These are phyloP conservation scores for Salix caprea DNA, from an alignment of 345 rosid species.

Conservation along the genomic window DNA sequence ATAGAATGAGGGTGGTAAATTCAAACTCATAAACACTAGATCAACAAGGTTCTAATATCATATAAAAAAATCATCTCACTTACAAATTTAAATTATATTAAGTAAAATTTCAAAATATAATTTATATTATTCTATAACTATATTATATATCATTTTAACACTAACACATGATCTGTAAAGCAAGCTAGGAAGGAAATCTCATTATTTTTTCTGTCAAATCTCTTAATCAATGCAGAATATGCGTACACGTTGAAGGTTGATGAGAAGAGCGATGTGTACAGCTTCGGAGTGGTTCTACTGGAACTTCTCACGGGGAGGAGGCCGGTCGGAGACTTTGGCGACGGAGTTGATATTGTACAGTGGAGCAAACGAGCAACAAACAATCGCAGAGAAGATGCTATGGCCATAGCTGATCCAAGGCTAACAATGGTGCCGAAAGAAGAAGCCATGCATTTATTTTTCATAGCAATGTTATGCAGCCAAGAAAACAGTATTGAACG, in stretches of 20 bases:
- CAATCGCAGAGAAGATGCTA: slow-evolving; percentile 55
- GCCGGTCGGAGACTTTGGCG: slow-evolving; percentile 82
- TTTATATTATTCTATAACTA: too few species aligned
- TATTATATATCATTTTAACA: too few species aligned
- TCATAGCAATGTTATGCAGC: slow-evolving; percentile 77
- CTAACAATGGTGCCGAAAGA: slow-evolving; percentile 46
- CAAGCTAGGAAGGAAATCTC: too few species aligned
- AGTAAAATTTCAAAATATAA: too few species aligned
- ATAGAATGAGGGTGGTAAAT: too few species aligned
- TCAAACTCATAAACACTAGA: too few species aligned
- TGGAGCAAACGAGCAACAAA: slow-evolving; percentile 66
- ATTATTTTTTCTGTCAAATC: background rate
- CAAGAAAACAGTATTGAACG: slow-evolving; percentile 91
- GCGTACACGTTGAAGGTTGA: slow-evolving; percentile 82
- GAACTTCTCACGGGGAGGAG: slow-evolving; percentile 74
- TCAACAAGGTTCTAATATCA: too few species aligned
- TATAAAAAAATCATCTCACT: too few species aligned
- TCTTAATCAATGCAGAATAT: slow-evolving; percentile 44
- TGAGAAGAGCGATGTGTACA: slow-evolving; percentile 92
- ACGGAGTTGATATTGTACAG: slow-evolving; percentile 88
- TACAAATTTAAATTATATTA: too few species aligned
- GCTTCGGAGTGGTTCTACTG: slow-evolving; percentile 78
- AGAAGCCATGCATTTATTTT: slow-evolving; percentile 77
- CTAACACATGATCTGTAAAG: too few species aligned
- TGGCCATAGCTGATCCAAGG: slow-evolving; percentile 55